Percentiles rank a stretch among this genome's conserved stretches.
phyloP scores from a whole-genome alignment of 2,329 filamentous ascomycete genomes.

The Verticillium alfalfae region DNA sequence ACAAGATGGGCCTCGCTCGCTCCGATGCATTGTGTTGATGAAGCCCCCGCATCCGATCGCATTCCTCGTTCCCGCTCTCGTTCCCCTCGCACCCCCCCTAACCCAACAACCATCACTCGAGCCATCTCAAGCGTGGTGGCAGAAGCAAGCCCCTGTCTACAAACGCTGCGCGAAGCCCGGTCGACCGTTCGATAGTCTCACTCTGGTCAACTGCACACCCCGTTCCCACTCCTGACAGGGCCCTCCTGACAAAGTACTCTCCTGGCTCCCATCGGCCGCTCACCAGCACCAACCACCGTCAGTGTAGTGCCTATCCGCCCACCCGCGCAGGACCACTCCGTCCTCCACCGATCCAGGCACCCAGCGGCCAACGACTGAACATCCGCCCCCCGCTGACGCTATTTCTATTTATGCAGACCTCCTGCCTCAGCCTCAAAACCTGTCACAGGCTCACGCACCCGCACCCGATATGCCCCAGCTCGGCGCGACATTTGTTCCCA shows the following conservation, averaged over 20 bases:
- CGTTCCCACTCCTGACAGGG: not conserved
- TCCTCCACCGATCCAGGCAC: not conserved
- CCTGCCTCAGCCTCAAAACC: conserved; percentile 1
- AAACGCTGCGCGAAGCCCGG: not conserved
- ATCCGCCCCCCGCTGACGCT: not conserved
- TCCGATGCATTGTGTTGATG: not conserved
- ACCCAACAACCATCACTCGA: not conserved
- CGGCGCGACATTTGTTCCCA: conserved; percentile 54
- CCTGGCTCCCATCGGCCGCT: not conserved
- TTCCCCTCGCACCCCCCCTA: not conserved
- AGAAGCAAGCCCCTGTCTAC: not conserved
- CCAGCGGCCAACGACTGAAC: not conserved
- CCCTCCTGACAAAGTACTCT: not conserved
- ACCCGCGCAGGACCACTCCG: not conserved
- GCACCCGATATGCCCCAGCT: conserved; percentile 36
- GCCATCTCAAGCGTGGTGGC: not conserved
- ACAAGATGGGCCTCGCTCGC: not conserved
- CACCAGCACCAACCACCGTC: not conserved
- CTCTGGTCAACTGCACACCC: not conserved
- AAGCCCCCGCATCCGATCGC: not conserved
- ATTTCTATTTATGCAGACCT: conserved; percentile 1
- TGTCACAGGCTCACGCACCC: not conserved
- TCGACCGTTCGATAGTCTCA: not conserved
- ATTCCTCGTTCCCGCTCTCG: not conserved
- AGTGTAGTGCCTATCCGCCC: not conserved